A percentile compares a stretch with the other conserved stretches of the same genome.
These are phyloP conservation scores for Ilex asprella DNA, from an alignment of 257 asterid species.

Conservation along the genomic window DNA sequence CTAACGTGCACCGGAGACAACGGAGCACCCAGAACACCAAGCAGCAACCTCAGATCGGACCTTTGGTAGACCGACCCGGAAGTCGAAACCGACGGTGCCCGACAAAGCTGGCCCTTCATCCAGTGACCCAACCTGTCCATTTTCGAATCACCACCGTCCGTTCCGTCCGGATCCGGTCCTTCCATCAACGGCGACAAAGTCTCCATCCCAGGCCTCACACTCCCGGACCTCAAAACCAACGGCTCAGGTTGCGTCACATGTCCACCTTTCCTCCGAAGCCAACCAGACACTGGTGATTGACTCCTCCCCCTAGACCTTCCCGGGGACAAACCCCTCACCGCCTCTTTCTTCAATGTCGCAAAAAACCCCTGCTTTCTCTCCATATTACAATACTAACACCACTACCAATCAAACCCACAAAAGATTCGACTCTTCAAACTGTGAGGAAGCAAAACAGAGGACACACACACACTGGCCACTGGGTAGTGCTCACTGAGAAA, in stretches of 20 bases:
- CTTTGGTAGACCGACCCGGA: slow-evolving; percentile 37
- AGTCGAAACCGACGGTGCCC: slow-evolving; percentile 37
- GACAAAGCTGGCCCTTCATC: slow-evolving; percentile 30
- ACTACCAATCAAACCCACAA: background rate
- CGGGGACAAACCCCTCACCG: slow-evolving; percentile 51
- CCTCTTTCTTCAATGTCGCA: slow-evolving; percentile 38
- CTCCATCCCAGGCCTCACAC: slow-evolving; percentile 39
- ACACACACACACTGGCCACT: no score
- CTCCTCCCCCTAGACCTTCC: slow-evolving; percentile 27
- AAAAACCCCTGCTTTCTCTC: slow-evolving; percentile 50
- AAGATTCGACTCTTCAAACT: no score
- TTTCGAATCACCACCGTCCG: slow-evolving; percentile 37
- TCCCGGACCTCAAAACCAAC: slow-evolving; percentile 28
- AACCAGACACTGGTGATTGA: slow-evolving; percentile 36
- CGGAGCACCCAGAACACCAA: slow-evolving; percentile 79
- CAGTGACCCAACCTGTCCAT: slow-evolving; percentile 52
- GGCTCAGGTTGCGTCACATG: slow-evolving; percentile 18
- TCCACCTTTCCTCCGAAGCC: slow-evolving; percentile 23
- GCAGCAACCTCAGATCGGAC: slow-evolving; percentile 62
- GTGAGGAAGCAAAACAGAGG: background rate
- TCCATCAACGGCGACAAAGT: slow-evolving; percentile 56
- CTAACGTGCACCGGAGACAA: slow-evolving; percentile 68
- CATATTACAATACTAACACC: slow-evolving; percentile 16
- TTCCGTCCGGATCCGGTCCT: slow-evolving; percentile 59
- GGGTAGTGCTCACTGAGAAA: background rate